These are phyloP conservation scores for Akanthomyces dipterigenus DNA, from an alignment of 2,329 filamentous ascomycete species.

Conservation along the genomic window DNA sequence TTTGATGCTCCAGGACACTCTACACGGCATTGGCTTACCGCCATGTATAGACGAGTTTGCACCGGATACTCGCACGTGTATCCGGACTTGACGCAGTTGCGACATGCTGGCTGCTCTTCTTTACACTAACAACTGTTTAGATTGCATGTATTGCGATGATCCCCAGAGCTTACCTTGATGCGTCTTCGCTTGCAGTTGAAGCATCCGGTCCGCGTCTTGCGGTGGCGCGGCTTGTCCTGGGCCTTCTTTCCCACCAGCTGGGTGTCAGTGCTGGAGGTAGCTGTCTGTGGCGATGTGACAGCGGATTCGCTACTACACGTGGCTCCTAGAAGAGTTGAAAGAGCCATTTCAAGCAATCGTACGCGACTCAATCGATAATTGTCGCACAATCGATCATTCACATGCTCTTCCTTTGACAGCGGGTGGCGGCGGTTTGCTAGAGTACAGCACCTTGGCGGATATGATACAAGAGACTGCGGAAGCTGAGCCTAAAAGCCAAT, in stretches of 20 bases:
- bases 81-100: background rate
- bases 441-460: background rate
- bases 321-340: background rate
- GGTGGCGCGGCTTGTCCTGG: constrained; percentile 1
- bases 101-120: background rate
- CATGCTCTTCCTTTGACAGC: background rate
- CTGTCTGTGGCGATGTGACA: background rate
- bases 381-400: background rate
- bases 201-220: constrained; percentile 8
- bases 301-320: background rate
- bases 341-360: background rate
- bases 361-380: background rate
- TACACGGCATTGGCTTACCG: background rate
- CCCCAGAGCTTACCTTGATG: background rate
- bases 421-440: background rate
- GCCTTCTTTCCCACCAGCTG: background rate
- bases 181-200: constrained; percentile 2
- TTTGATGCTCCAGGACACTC: background rate
- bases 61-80: constrained; percentile 7
- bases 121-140: background rate
- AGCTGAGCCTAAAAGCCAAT: background rate
- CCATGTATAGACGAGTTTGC: background rate
- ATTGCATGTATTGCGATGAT: no score
- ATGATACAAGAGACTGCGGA: background rate
- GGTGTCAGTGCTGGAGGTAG: background rate